Percentiles rank a stretch among this genome's conserved stretches.
Conservation (phyloP, 139 green algal species). For the Asterochloris sp. region DNA sequence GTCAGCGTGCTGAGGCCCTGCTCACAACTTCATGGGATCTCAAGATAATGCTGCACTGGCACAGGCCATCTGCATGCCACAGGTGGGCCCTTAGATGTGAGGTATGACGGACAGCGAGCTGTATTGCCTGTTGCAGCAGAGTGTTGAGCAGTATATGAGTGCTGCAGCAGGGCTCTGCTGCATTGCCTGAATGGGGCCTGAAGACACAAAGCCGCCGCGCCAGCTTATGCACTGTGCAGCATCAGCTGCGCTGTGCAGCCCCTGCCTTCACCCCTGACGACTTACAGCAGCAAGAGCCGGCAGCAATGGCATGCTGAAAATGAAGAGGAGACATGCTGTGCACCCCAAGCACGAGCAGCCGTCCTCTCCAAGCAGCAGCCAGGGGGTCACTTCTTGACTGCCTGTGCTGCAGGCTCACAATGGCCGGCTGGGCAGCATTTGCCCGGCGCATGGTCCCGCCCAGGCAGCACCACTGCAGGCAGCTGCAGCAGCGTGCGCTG, state of each 20-base stretch:
- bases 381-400: not conserved
- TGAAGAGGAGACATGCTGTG: not conserved
- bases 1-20: too few species aligned
- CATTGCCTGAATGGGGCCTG: not conserved
- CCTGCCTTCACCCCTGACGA: not conserved
- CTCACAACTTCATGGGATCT: not conserved
- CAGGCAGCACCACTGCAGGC: not conserved
- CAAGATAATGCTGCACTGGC: not conserved
- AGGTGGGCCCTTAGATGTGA: not conserved
- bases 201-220: not conserved
- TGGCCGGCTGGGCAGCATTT: not conserved
- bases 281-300: not conserved
- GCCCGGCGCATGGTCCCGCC: not conserved
- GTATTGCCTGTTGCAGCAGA: not conserved
- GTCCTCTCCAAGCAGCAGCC: not conserved
- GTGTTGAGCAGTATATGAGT: not conserved
- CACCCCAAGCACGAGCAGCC: not conserved
- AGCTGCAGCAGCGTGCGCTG: not conserved
- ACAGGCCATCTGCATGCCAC: not conserved
- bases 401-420: constrained; percentile 2
- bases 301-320: not conserved
- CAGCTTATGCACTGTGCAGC: not conserved
- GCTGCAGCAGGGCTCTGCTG: not conserved
- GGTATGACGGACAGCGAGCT: too few species aligned
- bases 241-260: not conserved